Base-by-base conservation (phyloP, 345 rosid genomes). In the Ailanthus altissimus region DNA sequence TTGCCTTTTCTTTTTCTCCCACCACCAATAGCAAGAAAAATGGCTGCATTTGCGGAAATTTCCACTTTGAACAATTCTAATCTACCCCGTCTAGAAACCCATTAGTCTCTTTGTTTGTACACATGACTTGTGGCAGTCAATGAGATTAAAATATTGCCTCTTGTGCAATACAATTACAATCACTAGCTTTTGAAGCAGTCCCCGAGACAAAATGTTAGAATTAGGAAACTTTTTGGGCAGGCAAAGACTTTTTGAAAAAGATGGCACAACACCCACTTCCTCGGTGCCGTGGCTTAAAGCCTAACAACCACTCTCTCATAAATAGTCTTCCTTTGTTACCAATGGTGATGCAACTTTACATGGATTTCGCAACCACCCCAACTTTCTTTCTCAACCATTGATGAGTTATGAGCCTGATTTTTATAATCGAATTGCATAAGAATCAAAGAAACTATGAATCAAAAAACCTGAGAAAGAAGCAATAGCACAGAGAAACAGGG, bases 321-420 rank as follows among this genome's bases (percentile, higher is more conserved):
- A 69, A 69, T 28, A 16, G 18, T 68, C 57, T 47, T 2, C n/a
- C 5, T n/a, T 3, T 32, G 3, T 32, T 32, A 14, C 8, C 49
- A 9, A n/a, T 49, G 57, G 40, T 69, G 10, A 69, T 15, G 38
- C 51, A 15, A 9, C 42, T 42, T 72, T 23, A 13, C 53, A 8
- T 12, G 40, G 13, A 42, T 21, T 72, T 72, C 65, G 13, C 75
- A 72, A 57, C 75, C 40, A 57, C 53, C 75, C 75, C 4, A 14
- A 23, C 65, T 72, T 53, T 23, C 50, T 50, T 25, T 49, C 57
- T 51, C 42, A 47, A 20, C 68, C 26, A 40, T 8, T 40, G 8
- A 32, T 32, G 38, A 32, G n/a, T n/a, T n/a, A 32, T 32, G 3
- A 32, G 38, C 38, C 38, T 3, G 3, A 32, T 3, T 32, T 3